A percentile compares a stretch with the other conserved stretches of the same genome.
These are phyloP conservation scores for Solanum chiquidenum DNA, from an alignment of 257 asterid species.

Conservation along the genomic window DNA sequence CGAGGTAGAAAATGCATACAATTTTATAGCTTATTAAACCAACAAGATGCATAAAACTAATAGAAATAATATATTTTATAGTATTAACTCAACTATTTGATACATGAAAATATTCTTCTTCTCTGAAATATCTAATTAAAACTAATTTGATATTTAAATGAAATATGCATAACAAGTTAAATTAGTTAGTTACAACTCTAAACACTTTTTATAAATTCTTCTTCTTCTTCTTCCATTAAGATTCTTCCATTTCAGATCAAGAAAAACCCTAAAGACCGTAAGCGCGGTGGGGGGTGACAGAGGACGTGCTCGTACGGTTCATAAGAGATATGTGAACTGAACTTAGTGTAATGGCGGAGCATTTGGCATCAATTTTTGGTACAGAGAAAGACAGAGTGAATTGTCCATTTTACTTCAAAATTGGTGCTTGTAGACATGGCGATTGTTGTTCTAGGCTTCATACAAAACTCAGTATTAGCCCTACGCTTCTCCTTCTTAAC, in stretches of 20 bases:
- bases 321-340: neutral
- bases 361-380: conserved; percentile 18
- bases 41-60: too few relatives aligned
- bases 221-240: too few relatives aligned
- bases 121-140: too few relatives aligned
- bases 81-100: too few relatives aligned
- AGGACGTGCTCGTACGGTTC: too few relatives aligned
- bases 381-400: conserved; percentile 18
- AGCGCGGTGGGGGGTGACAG: too few relatives aligned
- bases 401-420: conserved; percentile 26
- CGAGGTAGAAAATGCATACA: too few relatives aligned
- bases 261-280: neutral
- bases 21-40: too few relatives aligned
- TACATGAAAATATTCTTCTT: too few relatives aligned
- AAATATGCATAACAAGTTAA: too few relatives aligned
- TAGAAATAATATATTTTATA: too few relatives aligned
- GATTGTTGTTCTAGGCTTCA: conserved; percentile 20
- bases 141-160: too few relatives aligned
- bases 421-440: conserved; percentile 23
- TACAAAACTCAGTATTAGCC: conserved; percentile 9
- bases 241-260: neutral
- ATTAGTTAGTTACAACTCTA: neutral
- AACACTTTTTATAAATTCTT: neutral
- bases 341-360: conserved; percentile 9
- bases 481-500: conserved; percentile 10